Conservation (phyloP, 306 rosid genomes). For the Vigna nakashimae region DNA sequence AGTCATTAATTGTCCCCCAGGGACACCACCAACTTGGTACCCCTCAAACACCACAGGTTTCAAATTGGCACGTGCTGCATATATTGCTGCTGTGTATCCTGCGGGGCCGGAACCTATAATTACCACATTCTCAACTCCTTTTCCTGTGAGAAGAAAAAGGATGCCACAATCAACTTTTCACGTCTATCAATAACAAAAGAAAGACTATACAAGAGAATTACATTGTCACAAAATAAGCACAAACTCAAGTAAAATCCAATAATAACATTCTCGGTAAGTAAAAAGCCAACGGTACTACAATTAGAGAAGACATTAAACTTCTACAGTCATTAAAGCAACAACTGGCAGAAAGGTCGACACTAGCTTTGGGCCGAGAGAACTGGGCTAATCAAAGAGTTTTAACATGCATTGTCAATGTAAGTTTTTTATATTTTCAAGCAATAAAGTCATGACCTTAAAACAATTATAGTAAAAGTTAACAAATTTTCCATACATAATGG, state of each 20-base stretch:
- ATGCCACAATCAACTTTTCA: conserved; percentile 26
- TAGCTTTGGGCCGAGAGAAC: neutral
- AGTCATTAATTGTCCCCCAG: conserved; percentile 98
- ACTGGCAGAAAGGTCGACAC: conserved; percentile 10
- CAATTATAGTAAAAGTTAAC: neutral
- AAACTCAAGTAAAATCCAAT: conserved; percentile 12
- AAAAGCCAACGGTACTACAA: conserved; percentile 11
- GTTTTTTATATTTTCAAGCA: neutral
- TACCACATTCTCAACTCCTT: conserved; percentile 80
- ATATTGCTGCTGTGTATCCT: conserved; percentile 94
- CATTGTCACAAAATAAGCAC: conserved; percentile 15
- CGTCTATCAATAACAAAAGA: conserved; percentile 11
- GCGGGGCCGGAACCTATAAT: conserved; percentile 97
- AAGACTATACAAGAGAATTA: conserved; percentile 27
- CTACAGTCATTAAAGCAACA: conserved; percentile 27
- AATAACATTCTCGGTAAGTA: neutral
- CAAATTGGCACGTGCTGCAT: conserved; percentile 95
- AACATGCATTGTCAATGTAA: neutral
- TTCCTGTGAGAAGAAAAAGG: conserved; percentile 51
- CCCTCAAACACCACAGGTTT: conserved; percentile 96
- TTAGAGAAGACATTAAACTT: conserved; percentile 26
- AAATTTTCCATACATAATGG: neutral
- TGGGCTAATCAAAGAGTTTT: neutral
- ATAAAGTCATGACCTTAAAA: neutral
- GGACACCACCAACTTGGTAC: conserved; percentile 88